phyloP scores from a whole-genome alignment of 2,329 filamentous ascomycete genomes.

The Fusarium newnesense region DNA sequence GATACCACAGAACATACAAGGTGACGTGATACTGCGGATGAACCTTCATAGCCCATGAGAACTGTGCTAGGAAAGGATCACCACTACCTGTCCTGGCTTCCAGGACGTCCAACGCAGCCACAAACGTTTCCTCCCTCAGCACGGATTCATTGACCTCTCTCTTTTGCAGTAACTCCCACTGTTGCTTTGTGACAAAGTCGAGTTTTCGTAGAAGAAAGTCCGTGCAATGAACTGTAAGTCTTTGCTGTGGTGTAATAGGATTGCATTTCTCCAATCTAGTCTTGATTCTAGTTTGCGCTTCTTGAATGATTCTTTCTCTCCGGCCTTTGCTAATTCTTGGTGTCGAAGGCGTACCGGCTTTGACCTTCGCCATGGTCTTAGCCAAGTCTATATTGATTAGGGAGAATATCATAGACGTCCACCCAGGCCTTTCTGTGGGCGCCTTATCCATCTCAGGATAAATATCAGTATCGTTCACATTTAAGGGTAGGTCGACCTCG shows the following conservation, averaged over 20 bases:
- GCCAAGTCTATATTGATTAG: background rate
- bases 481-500: background rate
- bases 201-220: background rate
- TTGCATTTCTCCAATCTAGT: background rate
- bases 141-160: background rate
- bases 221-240: background rate
- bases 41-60: background rate
- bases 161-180: background rate
- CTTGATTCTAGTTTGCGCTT: background rate
- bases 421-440: background rate
- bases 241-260: background rate
- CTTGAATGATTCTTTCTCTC: background rate
- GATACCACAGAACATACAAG: background rate
- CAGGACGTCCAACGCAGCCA: background rate
- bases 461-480: background rate
- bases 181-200: background rate
- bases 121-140: background rate
- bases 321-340: background rate
- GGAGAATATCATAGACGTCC: background rate
- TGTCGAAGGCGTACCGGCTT: fast-evolving
- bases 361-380: background rate
- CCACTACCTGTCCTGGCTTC: background rate
- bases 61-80: background rate
- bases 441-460: background rate
- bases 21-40: background rate